A percentile compares a stretch with the other conserved stretches of the same genome.
phyloP scores from a whole-genome alignment of 2,329 filamentous ascomycete genomes.

The Microdochium nivale region DNA sequence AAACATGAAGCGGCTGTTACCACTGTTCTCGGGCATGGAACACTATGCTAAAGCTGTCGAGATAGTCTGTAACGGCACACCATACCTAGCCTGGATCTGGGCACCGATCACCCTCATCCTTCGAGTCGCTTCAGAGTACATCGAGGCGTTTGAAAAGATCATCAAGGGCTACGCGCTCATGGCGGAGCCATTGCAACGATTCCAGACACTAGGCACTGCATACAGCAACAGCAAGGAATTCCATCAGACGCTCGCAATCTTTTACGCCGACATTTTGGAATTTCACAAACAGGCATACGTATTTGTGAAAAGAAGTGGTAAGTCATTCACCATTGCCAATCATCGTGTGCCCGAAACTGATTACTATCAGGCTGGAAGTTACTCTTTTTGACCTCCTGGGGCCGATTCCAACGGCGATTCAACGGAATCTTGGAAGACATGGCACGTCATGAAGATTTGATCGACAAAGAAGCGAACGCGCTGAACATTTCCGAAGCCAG shows the following conservation, averaged over 20 bases:
- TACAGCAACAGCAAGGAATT: slow-evolving; percentile 24
- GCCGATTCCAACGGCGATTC: slow-evolving; percentile 25
- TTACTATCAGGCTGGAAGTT: slow-evolving; percentile 21
- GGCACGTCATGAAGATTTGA: slow-evolving; percentile 16
- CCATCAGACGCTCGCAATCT: slow-evolving; percentile 28
- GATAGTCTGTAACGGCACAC: slow-evolving; percentile 28
- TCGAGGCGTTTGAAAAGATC: slow-evolving; percentile 22
- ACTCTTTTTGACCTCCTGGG: slow-evolving; percentile 26
- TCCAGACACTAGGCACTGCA: slow-evolving; percentile 21
- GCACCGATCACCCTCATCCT: slow-evolving; percentile 23
- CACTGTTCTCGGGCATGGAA: slow-evolving; percentile 25
- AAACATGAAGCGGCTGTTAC: slow-evolving; percentile 25
- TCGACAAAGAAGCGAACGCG: slow-evolving; percentile 25
- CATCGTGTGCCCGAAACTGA: not conserved
- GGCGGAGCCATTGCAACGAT: slow-evolving; percentile 26
- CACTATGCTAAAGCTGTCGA: slow-evolving; percentile 26
- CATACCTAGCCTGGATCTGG: slow-evolving; percentile 29
- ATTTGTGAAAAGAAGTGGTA: slow-evolving; percentile 27
- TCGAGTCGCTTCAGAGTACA: slow-evolving; percentile 13
- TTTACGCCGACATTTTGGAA: slow-evolving; percentile 37
- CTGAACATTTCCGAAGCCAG: slow-evolving; percentile 15
- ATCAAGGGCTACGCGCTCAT: slow-evolving; percentile 24
- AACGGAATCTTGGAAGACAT: slow-evolving; percentile 23
- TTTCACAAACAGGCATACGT: slow-evolving; percentile 38
- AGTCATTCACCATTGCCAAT: no score